phyloP scores from a whole-genome alignment of 352 stramenopile species.

The Phytopythium vexans region DNA sequence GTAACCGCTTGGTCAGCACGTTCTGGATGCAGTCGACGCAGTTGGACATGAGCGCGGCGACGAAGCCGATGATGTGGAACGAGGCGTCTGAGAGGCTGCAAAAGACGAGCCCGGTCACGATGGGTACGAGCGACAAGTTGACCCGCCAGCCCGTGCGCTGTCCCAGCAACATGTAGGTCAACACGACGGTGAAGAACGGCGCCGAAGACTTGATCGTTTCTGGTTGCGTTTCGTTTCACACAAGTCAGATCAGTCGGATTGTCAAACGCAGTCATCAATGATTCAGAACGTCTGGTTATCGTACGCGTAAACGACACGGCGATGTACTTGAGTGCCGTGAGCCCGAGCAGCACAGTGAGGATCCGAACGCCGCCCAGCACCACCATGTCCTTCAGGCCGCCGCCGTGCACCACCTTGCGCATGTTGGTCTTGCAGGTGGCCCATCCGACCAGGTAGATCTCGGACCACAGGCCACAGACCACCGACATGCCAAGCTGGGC shows the following conservation, averaged over 20 bases:
- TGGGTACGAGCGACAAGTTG: constrained; percentile 84
- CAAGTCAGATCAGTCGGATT: background rate
- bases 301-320: constrained; percentile 88
- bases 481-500: constrained; percentile 80
- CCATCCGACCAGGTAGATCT: constrained; percentile 75
- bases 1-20: constrained; percentile 86
- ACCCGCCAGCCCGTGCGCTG: constrained; percentile 82
- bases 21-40: constrained; percentile 93
- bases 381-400: constrained; percentile 79
- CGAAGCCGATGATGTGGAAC: constrained; percentile 88
- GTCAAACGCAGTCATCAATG: background rate
- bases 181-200: constrained; percentile 89
- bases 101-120: constrained; percentile 80
- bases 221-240: constrained; percentile 16
- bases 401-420: constrained; percentile 46
- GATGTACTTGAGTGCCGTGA: constrained; percentile 91
- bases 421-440: constrained; percentile 43
- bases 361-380: constrained; percentile 79
- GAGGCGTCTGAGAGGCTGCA: constrained; percentile 86
- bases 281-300: background rate
- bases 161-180: constrained; percentile 82
- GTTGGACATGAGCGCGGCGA: constrained; percentile 86
- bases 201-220: constrained; percentile 93
- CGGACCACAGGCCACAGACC: constrained; percentile 56
- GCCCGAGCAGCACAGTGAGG: constrained; percentile 84